A percentile compares a stretch with the other conserved stretches of the same genome.
Conservation (phyloP, 805 yeast species). For the Candida multigemmis region DNA sequence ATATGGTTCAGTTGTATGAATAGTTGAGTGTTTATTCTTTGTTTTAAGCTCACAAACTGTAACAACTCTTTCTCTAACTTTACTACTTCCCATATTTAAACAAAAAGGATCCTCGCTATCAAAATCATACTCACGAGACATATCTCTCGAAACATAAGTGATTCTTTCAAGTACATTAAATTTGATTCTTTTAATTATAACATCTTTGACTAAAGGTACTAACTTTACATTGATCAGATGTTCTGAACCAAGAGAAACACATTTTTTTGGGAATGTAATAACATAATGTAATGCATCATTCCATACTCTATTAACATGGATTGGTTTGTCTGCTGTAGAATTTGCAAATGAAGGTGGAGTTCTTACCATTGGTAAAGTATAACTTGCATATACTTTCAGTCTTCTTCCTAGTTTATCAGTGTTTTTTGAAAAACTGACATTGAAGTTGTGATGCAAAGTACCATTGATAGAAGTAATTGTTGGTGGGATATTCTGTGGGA, state of each 20-base stretch:
- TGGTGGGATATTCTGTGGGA: conserved; percentile 59
- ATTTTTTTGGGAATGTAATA: conserved; percentile 63
- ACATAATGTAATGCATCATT: conserved; percentile 63
- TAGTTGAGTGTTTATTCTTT: conserved; percentile 20
- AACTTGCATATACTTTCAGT: conserved; percentile 19
- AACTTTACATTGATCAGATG: conserved; percentile 55
- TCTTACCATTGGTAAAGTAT: conserved; percentile 39
- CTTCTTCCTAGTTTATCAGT: conserved; percentile 26
- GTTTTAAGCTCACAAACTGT: conserved; percentile 60
- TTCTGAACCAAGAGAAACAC: conserved; percentile 53
- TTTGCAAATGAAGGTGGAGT: conserved; percentile 51
- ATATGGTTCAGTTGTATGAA: conserved; percentile 30
- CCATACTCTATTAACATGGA: conserved; percentile 72
- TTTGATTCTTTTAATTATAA: conserved; percentile 53
- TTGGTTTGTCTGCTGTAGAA: conserved; percentile 58
- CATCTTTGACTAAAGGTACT: conserved; percentile 55
- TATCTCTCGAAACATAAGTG: conserved; percentile 50
- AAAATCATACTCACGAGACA: conserved; percentile 33
- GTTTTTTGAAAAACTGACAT: conserved; percentile 27
- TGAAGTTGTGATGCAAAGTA: conserved; percentile 32
- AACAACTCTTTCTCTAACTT: conserved; percentile 41
- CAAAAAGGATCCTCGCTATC: conserved; percentile 20
- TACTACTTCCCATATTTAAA: conserved; percentile 8
- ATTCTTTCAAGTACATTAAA: conserved; percentile 61
- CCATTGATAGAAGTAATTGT: conserved; percentile 46